Percentiles rank a stretch among this genome's conserved stretches.
Evolutionary conservation across 2,329 filamentous ascomycete species (phyloP).

Genomic region (Verticillium klebahnii): DNA sequence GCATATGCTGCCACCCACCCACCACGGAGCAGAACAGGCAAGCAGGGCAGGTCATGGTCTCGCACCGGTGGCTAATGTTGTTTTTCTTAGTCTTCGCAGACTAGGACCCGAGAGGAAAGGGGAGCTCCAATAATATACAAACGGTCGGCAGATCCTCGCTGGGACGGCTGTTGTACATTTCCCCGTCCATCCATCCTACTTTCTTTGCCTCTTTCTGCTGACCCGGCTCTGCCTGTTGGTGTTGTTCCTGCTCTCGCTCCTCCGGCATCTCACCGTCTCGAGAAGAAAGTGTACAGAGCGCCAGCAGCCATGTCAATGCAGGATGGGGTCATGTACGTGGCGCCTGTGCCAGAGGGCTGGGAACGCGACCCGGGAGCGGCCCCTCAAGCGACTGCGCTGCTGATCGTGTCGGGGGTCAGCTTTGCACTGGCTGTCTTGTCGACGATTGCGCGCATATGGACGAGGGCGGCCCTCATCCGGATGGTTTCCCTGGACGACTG

Average conservation of each 20-base stretch:
- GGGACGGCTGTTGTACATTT: background rate
- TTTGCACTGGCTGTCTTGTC: slow-evolving; percentile 10
- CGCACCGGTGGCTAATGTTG: too few species aligned
- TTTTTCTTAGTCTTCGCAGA: too few species aligned
- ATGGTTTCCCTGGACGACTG: slow-evolving; percentile 14
- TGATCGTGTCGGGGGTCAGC: slow-evolving; percentile 9
- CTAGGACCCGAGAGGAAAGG: background rate
- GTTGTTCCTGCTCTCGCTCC: background rate
- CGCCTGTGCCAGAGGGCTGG: slow-evolving; percentile 9
- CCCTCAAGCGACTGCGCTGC: slow-evolving; percentile 4
- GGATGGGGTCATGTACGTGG: slow-evolving; percentile 10
- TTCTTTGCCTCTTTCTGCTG: background rate
- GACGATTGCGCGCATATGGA: slow-evolving; percentile 12
- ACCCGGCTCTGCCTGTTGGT: background rate
- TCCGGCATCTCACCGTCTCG: background rate
- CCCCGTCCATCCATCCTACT: background rate
- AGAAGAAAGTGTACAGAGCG: background rate
- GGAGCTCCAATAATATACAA: background rate
- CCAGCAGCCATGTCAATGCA: slow-evolving; percentile 11
- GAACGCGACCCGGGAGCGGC: slow-evolving; percentile 6
- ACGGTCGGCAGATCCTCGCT: background rate
- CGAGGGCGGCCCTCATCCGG: slow-evolving; percentile 8
- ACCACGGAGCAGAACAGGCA: background rate
- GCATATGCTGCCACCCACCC: background rate
- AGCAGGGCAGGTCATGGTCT: background rate